Evolutionary conservation across 176 grass and related monocot genomes (phyloP), one percentile per base, ranked within the genome.

Genomic region (Musa itinerans): DNA sequence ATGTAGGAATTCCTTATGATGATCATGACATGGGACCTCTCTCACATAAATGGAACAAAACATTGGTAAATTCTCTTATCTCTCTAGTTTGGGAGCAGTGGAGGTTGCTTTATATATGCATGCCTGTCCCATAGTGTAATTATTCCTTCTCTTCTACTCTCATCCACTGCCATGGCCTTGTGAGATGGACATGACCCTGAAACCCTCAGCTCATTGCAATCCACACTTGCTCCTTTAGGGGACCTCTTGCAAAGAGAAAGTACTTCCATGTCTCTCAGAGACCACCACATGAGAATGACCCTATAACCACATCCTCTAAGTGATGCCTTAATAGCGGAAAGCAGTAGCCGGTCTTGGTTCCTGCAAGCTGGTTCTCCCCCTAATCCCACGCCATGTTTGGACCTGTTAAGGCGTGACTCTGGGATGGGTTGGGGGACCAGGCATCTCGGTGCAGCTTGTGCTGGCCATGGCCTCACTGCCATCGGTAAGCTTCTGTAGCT

Each of bases 31-130:
- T 72, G 69, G 48, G 16, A 16, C 69, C 69, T 72, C 69, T 2
- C 17, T 59, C 29, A 3, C 3, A 6, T 43, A 43, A 61, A n/a
- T 61, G 17, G n/a, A n/a, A 53, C 16, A 7, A 21, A 2, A 25
- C 22, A 0, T 27, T 11, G 20, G 54, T 17, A 11, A 15, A 27
- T 1, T 73, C 71, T 55, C 71, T 72, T 68, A 9, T 68, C 65
- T 29, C 50, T 53, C 19, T 24, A 17, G 11, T 17, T 58, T 58
- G 55, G 57, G 8, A 61, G 71, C 50, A 26, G 22, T 15, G 52
- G 19, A 23, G 50, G 50, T 25, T 73, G 71, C 71, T 54, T 53
- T 73, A 55, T 73, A 17, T 20, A 55, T 73, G 71, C 71, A 73
- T 55, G 71, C 71, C 52, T 73, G 71, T 25, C 52, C 51, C 71